phyloP scores from a whole-genome alignment of 176 grass and related monocot species.

The Avena insularis region DNA sequence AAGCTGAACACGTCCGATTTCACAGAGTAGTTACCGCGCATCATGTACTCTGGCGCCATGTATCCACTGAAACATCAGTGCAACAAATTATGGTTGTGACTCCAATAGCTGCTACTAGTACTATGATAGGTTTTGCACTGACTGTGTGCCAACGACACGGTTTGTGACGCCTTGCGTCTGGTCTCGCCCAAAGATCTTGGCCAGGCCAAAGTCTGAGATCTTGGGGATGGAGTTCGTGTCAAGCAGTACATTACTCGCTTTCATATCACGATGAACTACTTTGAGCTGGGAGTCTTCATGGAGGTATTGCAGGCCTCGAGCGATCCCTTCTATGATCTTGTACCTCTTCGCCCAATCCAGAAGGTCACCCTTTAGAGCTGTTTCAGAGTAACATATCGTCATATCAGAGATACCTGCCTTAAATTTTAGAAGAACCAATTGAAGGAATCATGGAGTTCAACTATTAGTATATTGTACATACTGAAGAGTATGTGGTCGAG shows the following conservation, averaged over 20 bases:
- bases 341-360: not conserved
- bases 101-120: not conserved
- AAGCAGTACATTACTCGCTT: not conserved
- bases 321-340: not conserved
- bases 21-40: conserved; percentile 47
- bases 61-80: conserved; percentile 38
- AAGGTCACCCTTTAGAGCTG: too few relatives aligned
- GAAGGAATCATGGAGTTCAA: too few relatives aligned
- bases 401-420: too few relatives aligned
- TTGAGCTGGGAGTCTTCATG: conserved; percentile 13
- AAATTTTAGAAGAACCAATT: too few relatives aligned
- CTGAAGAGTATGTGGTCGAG: conserved; percentile 28
- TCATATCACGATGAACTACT: not conserved
- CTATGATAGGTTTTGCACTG: not conserved
- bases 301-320: not conserved
- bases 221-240: not conserved
- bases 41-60: conserved; percentile 47
- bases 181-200: not conserved
- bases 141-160: not conserved
- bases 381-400: too few relatives aligned
- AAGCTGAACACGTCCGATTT: conserved; percentile 67
- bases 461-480: not conserved
- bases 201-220: conserved; percentile 3
- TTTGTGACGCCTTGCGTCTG: not conserved
- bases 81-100: too few relatives aligned